A percentile compares a stretch with the other conserved stretches of the same genome.
These are phyloP conservation scores for Aquilaria malaccensis DNA, from an alignment of 345 rosid species.

Conservation along the genomic window DNA sequence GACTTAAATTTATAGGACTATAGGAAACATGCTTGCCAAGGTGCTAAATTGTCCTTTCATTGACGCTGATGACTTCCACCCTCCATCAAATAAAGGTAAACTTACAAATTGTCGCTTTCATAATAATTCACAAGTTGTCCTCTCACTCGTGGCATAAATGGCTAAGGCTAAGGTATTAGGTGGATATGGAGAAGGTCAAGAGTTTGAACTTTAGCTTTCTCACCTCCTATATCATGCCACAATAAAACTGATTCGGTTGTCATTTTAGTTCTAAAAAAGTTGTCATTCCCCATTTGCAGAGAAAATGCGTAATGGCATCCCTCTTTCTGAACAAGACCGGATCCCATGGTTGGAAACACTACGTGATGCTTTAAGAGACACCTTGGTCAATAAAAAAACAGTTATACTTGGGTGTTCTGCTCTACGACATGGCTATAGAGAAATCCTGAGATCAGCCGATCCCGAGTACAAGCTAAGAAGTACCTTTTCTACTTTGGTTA, in stretches of 20 bases:
- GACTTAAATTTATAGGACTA: constrained; percentile 38
- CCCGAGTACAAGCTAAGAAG: constrained; percentile 35
- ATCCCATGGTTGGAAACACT: constrained; percentile 74
- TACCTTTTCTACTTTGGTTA: constrained; percentile 25
- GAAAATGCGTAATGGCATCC: constrained; percentile 70
- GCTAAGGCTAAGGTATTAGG: no score
- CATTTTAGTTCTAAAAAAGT: no score
- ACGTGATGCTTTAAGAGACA: constrained; percentile 34
- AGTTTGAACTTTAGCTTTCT: no score
- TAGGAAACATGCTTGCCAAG: constrained; percentile 53
- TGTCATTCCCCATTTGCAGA: constrained; percentile 24
- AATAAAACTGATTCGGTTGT: no score
- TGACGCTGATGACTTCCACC: constrained; percentile 89
- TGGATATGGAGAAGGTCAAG: no score
- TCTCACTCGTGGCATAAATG: no score
- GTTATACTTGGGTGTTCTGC: constrained; percentile 73
- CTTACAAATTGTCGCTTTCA: no score
- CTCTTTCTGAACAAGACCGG: constrained; percentile 71
- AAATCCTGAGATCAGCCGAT: constrained; percentile 66
- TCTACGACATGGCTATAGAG: constrained; percentile 57
- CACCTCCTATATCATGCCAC: no score
- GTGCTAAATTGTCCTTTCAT: constrained; percentile 51
- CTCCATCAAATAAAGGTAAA: constrained; percentile 66
- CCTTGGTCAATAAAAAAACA: constrained; percentile 27
- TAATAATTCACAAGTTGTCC: no score